Evolutionary conservation across 208 protist species (phyloP).

Genomic region (Leishmania aethiopica): DNA sequence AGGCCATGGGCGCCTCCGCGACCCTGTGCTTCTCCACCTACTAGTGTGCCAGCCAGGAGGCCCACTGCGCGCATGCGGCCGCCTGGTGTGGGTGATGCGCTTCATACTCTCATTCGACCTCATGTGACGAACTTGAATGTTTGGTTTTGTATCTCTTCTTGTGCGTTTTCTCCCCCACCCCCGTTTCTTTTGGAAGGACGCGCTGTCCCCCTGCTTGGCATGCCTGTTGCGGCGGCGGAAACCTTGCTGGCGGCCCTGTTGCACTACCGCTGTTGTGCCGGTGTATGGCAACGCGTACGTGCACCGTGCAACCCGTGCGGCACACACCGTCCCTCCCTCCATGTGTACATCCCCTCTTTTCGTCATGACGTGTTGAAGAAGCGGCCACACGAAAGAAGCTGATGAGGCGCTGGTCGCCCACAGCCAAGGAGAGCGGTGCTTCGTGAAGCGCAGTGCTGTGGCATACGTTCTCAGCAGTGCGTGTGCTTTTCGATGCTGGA

Average conservation of each 20-base stretch:
- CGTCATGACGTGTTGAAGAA: neutral
- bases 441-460: too few species aligned
- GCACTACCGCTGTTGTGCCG: too few species aligned
- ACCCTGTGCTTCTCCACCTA: neutral
- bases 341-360: neutral
- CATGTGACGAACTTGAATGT: neutral
- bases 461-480: too few species aligned
- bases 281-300: too few species aligned
- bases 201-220: neutral
- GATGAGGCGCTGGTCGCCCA: too few species aligned
- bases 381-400: neutral
- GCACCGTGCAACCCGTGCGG: neutral
- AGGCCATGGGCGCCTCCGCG: neutral
- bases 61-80: too few species aligned
- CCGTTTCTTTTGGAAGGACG: neutral
- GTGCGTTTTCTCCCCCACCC: neutral
- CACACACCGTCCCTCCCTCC: neutral
- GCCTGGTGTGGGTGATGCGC: neutral
- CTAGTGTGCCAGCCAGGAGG: neutral
- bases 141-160: neutral
- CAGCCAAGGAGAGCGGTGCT: too few species aligned
- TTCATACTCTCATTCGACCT: neutral
- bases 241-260: too few species aligned
- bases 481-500: too few species aligned
- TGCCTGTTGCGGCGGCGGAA: neutral